phyloP scores from a whole-genome alignment of 2,329 filamentous ascomycete genomes.

The Dendrostoma leiphaemia region DNA sequence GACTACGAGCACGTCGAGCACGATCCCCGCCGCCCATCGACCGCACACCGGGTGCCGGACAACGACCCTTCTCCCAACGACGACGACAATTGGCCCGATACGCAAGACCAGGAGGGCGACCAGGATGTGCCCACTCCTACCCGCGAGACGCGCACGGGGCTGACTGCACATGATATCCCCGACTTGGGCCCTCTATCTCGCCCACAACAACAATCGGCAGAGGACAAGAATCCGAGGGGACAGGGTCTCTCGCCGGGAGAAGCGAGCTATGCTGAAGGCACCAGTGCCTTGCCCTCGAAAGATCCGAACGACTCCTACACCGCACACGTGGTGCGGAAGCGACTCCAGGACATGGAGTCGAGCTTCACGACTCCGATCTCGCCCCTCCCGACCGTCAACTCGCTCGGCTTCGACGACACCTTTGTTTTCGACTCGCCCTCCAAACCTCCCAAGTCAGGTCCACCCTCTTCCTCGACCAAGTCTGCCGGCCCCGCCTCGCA shows the following conservation, averaged over 20 bases:
- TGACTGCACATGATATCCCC: constrained; percentile 10
- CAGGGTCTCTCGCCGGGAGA: constrained; percentile 26
- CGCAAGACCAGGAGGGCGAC: not conserved
- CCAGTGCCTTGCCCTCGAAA: constrained; percentile 30
- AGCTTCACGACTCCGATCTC: constrained; percentile 61
- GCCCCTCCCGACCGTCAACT: constrained; percentile 48
- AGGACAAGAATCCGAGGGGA: not conserved
- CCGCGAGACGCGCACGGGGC: not conserved
- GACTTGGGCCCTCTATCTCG: constrained; percentile 5
- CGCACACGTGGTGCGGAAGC: constrained; percentile 52
- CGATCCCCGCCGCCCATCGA: constrained; percentile 12
- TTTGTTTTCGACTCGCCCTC: constrained; percentile 53
- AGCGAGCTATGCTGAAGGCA: constrained; percentile 42
- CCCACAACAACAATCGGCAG: not conserved
- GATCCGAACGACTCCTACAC: constrained; percentile 45
- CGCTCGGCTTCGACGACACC: constrained; percentile 55
- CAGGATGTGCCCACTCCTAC: constrained; percentile 13
- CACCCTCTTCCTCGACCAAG: not conserved
- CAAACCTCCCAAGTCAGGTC: constrained; percentile 24
- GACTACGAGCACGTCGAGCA: constrained; percentile 2
- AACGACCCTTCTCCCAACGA: not conserved
- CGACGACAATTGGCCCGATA: not conserved
- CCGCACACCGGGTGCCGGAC: constrained; percentile 10
- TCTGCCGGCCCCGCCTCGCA: constrained; percentile 8
- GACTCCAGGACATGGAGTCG: constrained; percentile 63